phyloP scores from a whole-genome alignment of 495 filamentous ascomycete genomes.

The Neurospora sp. region DNA sequence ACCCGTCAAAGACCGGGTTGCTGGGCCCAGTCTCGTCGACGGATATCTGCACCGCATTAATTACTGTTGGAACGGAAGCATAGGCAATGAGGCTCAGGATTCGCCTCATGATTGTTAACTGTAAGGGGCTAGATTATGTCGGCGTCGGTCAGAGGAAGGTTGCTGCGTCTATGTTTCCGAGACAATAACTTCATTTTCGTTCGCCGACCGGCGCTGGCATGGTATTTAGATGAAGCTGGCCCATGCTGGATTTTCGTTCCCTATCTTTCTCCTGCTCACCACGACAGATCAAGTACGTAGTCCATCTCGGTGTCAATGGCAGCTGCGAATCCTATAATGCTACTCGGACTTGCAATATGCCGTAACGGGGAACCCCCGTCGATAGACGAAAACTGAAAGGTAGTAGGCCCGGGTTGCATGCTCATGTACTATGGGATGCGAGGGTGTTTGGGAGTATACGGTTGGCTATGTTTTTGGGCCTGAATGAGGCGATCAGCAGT shows the following conservation, averaged over 20 bases:
- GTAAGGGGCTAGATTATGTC: neutral
- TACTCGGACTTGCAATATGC: neutral
- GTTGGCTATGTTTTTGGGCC: neutral
- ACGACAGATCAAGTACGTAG: neutral
- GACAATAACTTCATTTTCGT: neutral
- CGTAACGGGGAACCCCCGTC: neutral
- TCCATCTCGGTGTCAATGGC: neutral
- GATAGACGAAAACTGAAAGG: neutral
- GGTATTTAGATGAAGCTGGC: neutral
- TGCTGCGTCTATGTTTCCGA: neutral
- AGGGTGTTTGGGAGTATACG: neutral
- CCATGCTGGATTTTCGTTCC: neutral
- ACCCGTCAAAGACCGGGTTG: conserved; percentile 37
- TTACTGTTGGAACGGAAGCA: neutral
- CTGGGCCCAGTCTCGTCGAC: conserved; percentile 5
- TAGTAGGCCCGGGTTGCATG: neutral
- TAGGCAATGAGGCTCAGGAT: conserved; percentile 3
- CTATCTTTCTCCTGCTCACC: neutral
- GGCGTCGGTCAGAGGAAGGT: neutral
- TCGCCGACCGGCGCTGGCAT: neutral
- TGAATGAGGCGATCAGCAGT: neutral
- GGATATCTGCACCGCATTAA: conserved; percentile 7
- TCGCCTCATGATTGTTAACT: neutral
- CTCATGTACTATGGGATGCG: neutral
- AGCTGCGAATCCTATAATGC: neutral